Evolutionary conservation across 352 stramenopile genomes (phyloP).

Genomic region (Globisporangium cystogenes): DNA sequence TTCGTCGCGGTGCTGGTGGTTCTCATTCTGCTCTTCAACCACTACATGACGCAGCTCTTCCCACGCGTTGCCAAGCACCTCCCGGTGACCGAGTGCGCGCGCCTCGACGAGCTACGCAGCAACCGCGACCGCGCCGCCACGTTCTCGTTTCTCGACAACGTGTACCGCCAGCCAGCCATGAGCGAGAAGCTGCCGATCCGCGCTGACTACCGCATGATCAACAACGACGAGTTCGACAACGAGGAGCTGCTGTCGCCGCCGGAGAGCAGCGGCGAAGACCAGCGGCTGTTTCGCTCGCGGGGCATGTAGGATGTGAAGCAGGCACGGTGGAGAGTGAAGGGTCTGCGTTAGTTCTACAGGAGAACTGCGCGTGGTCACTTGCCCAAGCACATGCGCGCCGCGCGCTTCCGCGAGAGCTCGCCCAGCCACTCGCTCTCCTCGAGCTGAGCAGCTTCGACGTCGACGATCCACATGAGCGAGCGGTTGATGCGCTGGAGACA

Average conservation of each 20-base stretch:
- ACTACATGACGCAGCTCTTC: conserved; percentile 51
- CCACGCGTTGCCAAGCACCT: conserved; percentile 54
- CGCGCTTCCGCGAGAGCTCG: conserved; percentile 27
- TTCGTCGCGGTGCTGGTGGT: conserved; percentile 23
- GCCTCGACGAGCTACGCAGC: conserved; percentile 36
- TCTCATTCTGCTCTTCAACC: conserved; percentile 52
- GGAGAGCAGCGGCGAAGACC: conserved; percentile 31
- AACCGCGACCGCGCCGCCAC: conserved; percentile 20
- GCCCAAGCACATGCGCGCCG: conserved; percentile 8
- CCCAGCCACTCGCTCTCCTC: conserved; percentile 38
- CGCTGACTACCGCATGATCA: conserved; percentile 57
- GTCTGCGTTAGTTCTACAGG: neutral
- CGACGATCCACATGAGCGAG: conserved; percentile 45
- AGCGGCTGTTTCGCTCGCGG: conserved; percentile 33
- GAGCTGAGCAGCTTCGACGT: conserved; percentile 33
- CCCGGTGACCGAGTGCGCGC: conserved; percentile 51
- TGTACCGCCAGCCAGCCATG: conserved; percentile 72
- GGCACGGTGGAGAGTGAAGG: neutral
- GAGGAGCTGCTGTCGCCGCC: conserved; percentile 31
- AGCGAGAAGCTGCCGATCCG: conserved; percentile 37
- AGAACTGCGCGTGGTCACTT: neutral
- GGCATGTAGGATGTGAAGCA: neutral
- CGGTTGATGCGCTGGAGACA: conserved; percentile 49
- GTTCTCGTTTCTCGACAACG: conserved; percentile 63
- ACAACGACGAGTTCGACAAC: conserved; percentile 20